Base-by-base conservation (phyloP, 805 yeast species). In the Wickerhamiella musiphila region DNA sequence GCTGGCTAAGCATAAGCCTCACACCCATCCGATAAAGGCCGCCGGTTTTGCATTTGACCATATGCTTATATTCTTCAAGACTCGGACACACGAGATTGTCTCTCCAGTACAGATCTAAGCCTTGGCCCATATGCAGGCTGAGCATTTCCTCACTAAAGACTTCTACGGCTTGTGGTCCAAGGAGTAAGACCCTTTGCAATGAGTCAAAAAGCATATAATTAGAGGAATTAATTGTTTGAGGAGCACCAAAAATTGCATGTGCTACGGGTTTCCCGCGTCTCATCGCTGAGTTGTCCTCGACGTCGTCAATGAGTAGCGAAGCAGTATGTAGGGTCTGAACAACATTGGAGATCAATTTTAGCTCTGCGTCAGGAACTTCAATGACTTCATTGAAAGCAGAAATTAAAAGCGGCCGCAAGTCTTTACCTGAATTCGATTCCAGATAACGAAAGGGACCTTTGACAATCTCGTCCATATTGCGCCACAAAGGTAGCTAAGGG, bases 21-120 rank as follows among this genome's bases (percentile, higher is more conserved):
- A 77, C 70, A 0, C 86, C 72, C 22, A 84, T 57, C 40, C 94
- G 60, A 48, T 82, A 78, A 22, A 84, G 58, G 0, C 95, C 95
- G 1, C 93, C 94, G 0, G 95, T 84, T 44, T 77, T 84, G 47
- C 81, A 73, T 65, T 68, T 67, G 6, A 78, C 93, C 94, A 86
- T 84, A 23, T 62, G 63, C 21, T 73, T 50, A 47, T 84, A 84
- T 46, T 78, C 71, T 1, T 53, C 49, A 37, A 72, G 76, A 4
- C 60, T 57, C 0, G 90, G 90, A 29, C 75, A 61, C 1, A 48
- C 46, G 20, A 60, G 45, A 18, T 63, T 57, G 35, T 82, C 93
- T 39, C 95, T 61, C 94, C 95, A 84, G 51, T 73, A 76, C 14
- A 84, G 63, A 44, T 84, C 96, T 37, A 77, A 53, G 0, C 93